Evolutionary conservation across 495 filamentous ascomycete species (phyloP), one percentile per base, ranked within the genome.

Genomic region (Pseudomonodictys pantanalensis): DNA sequence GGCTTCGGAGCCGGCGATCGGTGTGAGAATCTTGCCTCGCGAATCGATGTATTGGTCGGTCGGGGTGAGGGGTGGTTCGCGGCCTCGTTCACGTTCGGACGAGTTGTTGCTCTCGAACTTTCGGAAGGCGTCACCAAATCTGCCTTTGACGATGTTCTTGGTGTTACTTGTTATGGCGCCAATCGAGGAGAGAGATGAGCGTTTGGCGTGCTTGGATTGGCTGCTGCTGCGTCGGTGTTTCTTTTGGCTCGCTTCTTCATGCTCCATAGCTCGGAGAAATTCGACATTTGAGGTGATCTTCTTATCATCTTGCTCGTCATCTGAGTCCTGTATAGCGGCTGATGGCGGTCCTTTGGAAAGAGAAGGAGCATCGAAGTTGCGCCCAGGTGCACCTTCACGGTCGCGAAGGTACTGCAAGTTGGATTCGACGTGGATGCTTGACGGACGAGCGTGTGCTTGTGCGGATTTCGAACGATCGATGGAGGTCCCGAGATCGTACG

Each of bases 111-210:
- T 81, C 69, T 98, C 93, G 65, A 98, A 98, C 4, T 89, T 82
- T 60, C 92, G 87, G 77, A 98, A 97, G 3, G 95, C 92, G 51
- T 97, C 95, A 1, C 95, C 91, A 72, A 98, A 97, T 70, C 88
- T 91, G 7, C 92, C 90, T 24, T 86, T 86, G 23, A 98, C 79
- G 35, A 96, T 81, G n/a, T 81, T 89, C 72, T 95, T 96, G 53
- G 89, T 87, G 26, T 88, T 87, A 1, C 83, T 81, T 3, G 88
- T 85, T 26, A 93, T n/a, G n/a, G n/a, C n/a, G n/a, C n/a, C n/a
- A n/a, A n/a, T 76, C 1, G 86, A 90, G 12, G 87, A 86, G 52
- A 98, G 77, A 69, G 90, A 95, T 20, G 87, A 78, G 30, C 91
- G 86, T 68, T 97, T 97, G 43, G 72, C 74, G 66, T 96, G 90